Conservation (phyloP, 1,284 basidiomycete genomes). For the Acaromyces ingoldii region DNA sequence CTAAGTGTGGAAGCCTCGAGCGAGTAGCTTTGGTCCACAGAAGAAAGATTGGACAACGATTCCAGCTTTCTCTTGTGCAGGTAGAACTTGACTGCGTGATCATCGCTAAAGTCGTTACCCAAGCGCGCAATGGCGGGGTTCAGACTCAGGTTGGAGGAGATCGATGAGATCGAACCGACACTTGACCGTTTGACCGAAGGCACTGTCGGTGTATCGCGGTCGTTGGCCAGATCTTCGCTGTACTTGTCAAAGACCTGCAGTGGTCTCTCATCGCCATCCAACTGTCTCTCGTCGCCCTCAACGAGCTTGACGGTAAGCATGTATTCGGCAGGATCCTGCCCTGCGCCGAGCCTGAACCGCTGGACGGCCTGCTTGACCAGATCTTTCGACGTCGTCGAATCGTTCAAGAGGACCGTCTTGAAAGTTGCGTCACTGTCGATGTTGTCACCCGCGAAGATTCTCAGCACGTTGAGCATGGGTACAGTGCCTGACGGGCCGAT, state of each 20-base stretch:
- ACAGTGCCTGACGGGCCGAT: constrained; percentile 56
- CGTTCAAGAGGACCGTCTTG: constrained; percentile 90
- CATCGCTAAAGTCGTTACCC: constrained; percentile 90
- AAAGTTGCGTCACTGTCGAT: constrained; percentile 86
- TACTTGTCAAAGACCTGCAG: constrained; percentile 79
- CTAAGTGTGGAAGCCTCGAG: neutral
- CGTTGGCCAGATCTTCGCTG: constrained; percentile 55
- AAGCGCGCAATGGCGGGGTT: constrained; percentile 89
- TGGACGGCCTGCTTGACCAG: constrained; percentile 87
- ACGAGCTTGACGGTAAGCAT: constrained; percentile 88
- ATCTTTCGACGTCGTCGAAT: constrained; percentile 74
- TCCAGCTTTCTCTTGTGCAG: constrained; percentile 58
- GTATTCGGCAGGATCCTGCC: constrained; percentile 62
- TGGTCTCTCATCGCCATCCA: constrained; percentile 70
- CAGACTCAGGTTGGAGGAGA: constrained; percentile 81
- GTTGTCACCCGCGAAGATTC: constrained; percentile 81
- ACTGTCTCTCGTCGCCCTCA: constrained; percentile 69
- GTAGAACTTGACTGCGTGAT: constrained; percentile 93
- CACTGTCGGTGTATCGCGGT: constrained; percentile 58
- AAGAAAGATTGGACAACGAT: too few relatives aligned
- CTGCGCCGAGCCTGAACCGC: constrained; percentile 64
- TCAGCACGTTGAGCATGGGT: constrained; percentile 84
- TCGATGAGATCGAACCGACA: constrained; percentile 84
- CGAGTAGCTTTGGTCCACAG: too few relatives aligned
- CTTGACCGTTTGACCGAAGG: constrained; percentile 75